Evolutionary conservation across 306 rosid genomes (phyloP).

Genomic region (Vigna mungo): DNA sequence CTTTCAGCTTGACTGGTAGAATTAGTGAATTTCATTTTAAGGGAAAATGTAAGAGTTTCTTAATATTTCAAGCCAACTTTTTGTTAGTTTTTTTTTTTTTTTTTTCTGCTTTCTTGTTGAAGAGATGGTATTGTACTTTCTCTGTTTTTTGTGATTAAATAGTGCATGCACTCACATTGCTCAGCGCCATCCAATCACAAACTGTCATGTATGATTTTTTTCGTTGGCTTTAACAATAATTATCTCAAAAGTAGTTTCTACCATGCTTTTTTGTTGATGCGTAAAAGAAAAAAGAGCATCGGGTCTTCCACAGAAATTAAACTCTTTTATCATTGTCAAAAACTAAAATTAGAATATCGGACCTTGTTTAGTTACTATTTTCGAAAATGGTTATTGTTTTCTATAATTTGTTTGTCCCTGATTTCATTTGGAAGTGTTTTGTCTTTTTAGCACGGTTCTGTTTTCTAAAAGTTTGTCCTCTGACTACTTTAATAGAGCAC

Average conservation of each 20-base stretch:
- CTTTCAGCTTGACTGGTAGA: constrained; percentile 13
- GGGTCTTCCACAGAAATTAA: too few relatives aligned
- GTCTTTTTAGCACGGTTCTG: neutral
- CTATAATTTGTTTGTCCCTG: neutral
- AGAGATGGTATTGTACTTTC: neutral
- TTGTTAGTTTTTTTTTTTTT: neutral
- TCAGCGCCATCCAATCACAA: too few relatives aligned
- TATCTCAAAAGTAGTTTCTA: too few relatives aligned
- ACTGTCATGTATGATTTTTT: too few relatives aligned
- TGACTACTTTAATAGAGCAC: neutral
- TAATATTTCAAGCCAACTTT: neutral
- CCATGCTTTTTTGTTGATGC: too few relatives aligned
- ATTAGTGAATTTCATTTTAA: neutral
- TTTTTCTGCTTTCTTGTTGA: constrained; percentile 2
- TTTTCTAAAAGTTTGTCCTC: neutral
- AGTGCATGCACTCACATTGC: too few relatives aligned
- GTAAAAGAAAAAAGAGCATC: too few relatives aligned
- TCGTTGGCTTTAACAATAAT: too few relatives aligned
- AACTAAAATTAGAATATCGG: constrained; percentile 9
- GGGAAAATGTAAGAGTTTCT: neutral
- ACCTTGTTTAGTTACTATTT: neutral
- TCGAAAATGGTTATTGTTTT: neutral
- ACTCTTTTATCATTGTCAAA: neutral
- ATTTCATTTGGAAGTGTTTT: neutral
- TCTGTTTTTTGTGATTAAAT: too few relatives aligned